Percentiles rank a stretch among this genome's conserved stretches.
Conservation (phyloP, 2,329 filamentous ascomycete species). For the Byssochlamys sp. region DNA sequence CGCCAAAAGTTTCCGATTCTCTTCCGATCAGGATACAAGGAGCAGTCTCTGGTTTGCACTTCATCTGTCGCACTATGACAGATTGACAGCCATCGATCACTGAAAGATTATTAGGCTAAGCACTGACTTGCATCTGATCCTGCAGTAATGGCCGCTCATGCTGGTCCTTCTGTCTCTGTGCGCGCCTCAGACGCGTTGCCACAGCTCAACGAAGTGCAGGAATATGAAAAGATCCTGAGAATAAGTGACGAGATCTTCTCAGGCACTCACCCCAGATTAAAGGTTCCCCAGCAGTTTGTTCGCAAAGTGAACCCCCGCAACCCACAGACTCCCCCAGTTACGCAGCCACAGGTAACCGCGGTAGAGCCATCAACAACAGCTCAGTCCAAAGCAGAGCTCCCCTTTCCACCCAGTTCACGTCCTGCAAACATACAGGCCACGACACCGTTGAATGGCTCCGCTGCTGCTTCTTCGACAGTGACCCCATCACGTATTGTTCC, state of each 20-base stretch:
- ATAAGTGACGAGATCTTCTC: slow-evolving; percentile 73
- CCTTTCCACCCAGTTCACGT: slow-evolving; percentile 9
- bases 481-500: slow-evolving; percentile 28
- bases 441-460: slow-evolving; percentile 11
- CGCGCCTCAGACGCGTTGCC: slow-evolving; percentile 19
- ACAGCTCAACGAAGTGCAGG: slow-evolving; percentile 48
- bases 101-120: slow-evolving; percentile 5
- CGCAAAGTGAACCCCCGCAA: slow-evolving; percentile 30
- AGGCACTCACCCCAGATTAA: slow-evolving; percentile 55
- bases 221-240: slow-evolving; percentile 71
- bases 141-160: slow-evolving; percentile 22
- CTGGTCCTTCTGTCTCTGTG: slow-evolving; percentile 23
- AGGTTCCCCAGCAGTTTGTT: slow-evolving; percentile 46
- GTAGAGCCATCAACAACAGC: slow-evolving; percentile 10
- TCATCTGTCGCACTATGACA: neutral
- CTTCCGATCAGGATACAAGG: neutral
- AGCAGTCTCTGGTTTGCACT: neutral
- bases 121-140: slow-evolving; percentile 1
- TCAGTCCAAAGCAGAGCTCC: slow-evolving; percentile 13
- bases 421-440: slow-evolving; percentile 12
- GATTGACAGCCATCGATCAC: slow-evolving; percentile 2
- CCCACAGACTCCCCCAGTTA: slow-evolving; percentile 22
- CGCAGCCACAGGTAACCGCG: slow-evolving; percentile 18
- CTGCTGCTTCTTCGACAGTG: slow-evolving; percentile 11
- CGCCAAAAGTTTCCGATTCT: neutral